These are phyloP conservation scores for Apiospora aurea DNA, from an alignment of 2,329 filamentous ascomycete species.

Conservation along the genomic window DNA sequence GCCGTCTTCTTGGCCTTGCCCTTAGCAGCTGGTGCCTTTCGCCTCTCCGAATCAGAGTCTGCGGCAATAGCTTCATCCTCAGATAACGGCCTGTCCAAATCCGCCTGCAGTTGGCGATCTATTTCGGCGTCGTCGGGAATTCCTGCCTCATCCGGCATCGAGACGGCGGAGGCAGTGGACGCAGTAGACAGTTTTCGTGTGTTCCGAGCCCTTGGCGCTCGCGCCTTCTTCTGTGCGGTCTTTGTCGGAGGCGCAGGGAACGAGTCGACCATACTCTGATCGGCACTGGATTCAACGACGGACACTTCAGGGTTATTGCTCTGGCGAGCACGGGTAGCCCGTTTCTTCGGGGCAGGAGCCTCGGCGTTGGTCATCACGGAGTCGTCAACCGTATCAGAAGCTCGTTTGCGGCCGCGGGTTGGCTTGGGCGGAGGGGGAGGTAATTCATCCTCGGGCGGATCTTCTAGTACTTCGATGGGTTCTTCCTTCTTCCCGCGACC, in stretches of 20 bases:
- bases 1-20: slow-evolving; percentile 40
- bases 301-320: slow-evolving; percentile 54
- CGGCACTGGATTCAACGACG: slow-evolving; percentile 45
- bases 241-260: slow-evolving; percentile 39
- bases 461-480: slow-evolving; percentile 53
- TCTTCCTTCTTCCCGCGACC: slow-evolving; percentile 62
- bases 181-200: slow-evolving; percentile 58
- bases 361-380: slow-evolving; percentile 51
- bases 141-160: slow-evolving; percentile 43
- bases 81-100: slow-evolving; percentile 63
- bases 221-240: slow-evolving; percentile 52
- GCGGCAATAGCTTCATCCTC: slow-evolving; percentile 53
- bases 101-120: slow-evolving; percentile 69
- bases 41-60: slow-evolving; percentile 55
- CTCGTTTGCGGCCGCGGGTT: slow-evolving; percentile 66
- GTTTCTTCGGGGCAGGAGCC: slow-evolving; percentile 65
- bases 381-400: slow-evolving; percentile 65
- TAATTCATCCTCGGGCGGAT: slow-evolving; percentile 42
- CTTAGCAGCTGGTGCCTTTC: slow-evolving; percentile 44
- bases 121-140: slow-evolving; percentile 69
- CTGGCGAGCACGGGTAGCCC: slow-evolving; percentile 57
- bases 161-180: slow-evolving; percentile 43
- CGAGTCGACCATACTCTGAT: slow-evolving; percentile 50
- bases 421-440: slow-evolving; percentile 48
- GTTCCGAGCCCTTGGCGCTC: slow-evolving; percentile 50